Conservation (phyloP, 306 rosid species). For the Dryas alaskensis region DNA sequence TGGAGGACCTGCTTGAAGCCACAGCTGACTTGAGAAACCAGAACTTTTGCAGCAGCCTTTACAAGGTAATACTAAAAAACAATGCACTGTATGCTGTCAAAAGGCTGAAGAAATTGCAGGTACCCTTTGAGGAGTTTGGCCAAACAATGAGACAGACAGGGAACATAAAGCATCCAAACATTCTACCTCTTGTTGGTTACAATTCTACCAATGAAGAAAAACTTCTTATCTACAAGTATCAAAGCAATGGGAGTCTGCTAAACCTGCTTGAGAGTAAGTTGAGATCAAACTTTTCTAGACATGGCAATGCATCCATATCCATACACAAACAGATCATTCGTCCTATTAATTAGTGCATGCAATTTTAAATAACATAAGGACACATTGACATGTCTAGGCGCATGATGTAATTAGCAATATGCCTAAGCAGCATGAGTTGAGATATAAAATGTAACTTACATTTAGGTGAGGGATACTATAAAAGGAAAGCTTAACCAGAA, state of each 20-base stretch:
- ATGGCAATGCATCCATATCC: neutral
- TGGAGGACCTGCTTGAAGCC: constrained; percentile 67
- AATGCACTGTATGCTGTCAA: constrained; percentile 56
- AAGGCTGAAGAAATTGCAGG: constrained; percentile 65
- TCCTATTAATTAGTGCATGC: neutral
- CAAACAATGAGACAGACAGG: constrained; percentile 50
- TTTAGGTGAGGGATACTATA: no score
- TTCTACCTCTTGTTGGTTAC: constrained; percentile 63
- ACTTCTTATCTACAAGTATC: constrained; percentile 64
- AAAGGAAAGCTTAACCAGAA: no score
- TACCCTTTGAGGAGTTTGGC: constrained; percentile 53
- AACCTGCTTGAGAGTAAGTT: constrained; percentile 61
- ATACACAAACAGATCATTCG: neutral
- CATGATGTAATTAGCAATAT: no score
- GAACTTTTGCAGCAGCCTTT: constrained; percentile 56
- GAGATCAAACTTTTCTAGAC: constrained; percentile 6
- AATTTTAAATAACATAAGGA: no score
- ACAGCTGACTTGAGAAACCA: constrained; percentile 56
- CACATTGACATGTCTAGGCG: no score
- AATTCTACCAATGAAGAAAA: constrained; percentile 55
- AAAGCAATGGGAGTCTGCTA: constrained; percentile 69
- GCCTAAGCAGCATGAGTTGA: no score
- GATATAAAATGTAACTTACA: no score
- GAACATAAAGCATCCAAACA: constrained; percentile 56
- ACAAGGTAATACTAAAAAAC: constrained; percentile 56